Conservation (phyloP, 768 basidiomycete species). For the Neoboletus subvelutipes region DNA sequence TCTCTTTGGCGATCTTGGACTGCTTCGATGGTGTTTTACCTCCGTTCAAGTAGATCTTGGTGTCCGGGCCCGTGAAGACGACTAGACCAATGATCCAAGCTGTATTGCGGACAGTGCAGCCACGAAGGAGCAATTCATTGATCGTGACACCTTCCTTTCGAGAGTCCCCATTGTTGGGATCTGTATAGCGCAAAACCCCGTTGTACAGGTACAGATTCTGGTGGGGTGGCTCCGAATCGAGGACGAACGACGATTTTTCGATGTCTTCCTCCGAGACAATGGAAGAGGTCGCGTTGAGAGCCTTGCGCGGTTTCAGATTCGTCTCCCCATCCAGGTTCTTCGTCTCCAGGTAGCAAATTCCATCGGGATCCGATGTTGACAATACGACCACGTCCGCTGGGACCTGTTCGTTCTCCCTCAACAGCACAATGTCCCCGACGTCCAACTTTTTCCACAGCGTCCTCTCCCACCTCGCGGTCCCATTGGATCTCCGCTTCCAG, state of each 20-base stretch:
- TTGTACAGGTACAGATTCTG: slow-evolving; percentile 92
- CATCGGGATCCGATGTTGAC: slow-evolving; percentile 87
- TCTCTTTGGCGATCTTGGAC: slow-evolving; percentile 97
- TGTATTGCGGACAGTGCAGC: slow-evolving; percentile 87
- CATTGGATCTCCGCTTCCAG: slow-evolving; percentile 64
- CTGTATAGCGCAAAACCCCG: slow-evolving; percentile 76
- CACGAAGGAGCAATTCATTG: slow-evolving; percentile 90
- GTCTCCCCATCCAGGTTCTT: slow-evolving; percentile 99
- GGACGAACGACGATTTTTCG: slow-evolving; percentile 79
- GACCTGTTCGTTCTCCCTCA: slow-evolving; percentile 93
- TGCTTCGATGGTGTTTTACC: slow-evolving; percentile 95
- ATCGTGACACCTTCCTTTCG: slow-evolving; percentile 77
- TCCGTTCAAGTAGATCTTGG: slow-evolving; percentile 90
- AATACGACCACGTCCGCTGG: slow-evolving; percentile 95
- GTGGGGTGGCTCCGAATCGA: slow-evolving; percentile 93
- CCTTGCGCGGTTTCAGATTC: slow-evolving; percentile 85
- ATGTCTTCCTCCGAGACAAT: slow-evolving; percentile 88
- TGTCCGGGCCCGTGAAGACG: slow-evolving; percentile 89
- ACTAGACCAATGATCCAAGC: slow-evolving; percentile 93
- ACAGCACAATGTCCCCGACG: slow-evolving; percentile 91
- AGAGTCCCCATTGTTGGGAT: slow-evolving; percentile 46
- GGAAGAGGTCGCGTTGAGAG: slow-evolving; percentile 69
- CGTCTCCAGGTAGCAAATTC: slow-evolving; percentile 93
- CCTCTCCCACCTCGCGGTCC: slow-evolving; percentile 86
- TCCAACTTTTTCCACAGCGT: slow-evolving; percentile 99